Conservation (phyloP, 805 yeast genomes). For the Metschnikowia lachancei region DNA sequence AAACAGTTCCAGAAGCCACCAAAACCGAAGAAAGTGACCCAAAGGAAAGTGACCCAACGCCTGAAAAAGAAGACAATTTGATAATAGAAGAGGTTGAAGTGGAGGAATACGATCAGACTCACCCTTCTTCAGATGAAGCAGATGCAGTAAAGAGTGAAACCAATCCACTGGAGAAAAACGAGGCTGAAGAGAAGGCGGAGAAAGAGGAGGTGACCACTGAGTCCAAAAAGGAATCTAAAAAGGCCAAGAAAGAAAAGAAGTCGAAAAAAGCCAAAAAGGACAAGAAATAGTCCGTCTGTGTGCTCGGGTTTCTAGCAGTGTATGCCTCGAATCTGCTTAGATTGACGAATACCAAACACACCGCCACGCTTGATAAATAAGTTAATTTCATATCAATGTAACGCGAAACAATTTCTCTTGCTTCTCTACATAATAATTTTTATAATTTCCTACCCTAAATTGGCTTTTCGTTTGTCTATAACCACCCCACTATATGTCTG, state of each 20-base stretch:
- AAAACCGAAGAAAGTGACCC: background rate
- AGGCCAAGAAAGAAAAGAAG: slow-evolving; percentile 27
- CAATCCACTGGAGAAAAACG: background rate
- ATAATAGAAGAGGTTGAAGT: slow-evolving; percentile 47
- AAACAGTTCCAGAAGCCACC: background rate
- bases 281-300: slow-evolving; percentile 16
- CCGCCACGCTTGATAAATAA: too few species aligned
- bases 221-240: slow-evolving; percentile 23
- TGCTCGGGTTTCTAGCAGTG: too few species aligned
- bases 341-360: background rate
- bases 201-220: slow-evolving; percentile 31
- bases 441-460: too few species aligned
- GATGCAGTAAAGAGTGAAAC: too few species aligned
- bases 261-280: slow-evolving; percentile 23
- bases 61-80: slow-evolving; percentile 26
- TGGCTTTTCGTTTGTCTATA: too few species aligned
- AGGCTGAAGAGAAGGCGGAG: slow-evolving; percentile 18
- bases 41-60: slow-evolving; percentile 1
- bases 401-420: too few species aligned
- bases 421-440: too few species aligned
- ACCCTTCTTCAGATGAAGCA: slow-evolving; percentile 6
- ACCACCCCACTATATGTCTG: too few species aligned
- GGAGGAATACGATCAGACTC: slow-evolving; percentile 23
- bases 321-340: slow-evolving; percentile 2
- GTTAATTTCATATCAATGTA: too few species aligned